Base-by-base conservation (phyloP, 176 grass and related monocot genomes). In the Oryza longistaminata region DNA sequence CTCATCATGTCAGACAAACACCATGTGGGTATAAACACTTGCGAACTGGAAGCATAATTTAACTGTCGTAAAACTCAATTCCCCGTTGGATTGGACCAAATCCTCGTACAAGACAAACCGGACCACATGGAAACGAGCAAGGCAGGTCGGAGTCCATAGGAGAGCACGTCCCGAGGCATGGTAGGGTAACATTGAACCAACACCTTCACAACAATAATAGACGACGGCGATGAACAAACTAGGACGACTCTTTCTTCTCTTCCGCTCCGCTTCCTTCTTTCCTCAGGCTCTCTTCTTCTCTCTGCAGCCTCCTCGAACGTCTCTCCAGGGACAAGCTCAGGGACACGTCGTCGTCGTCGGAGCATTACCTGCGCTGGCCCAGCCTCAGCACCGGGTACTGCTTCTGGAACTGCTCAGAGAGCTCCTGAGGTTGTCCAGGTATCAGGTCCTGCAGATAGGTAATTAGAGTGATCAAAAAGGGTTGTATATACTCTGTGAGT, bases 391-490 rank as follows among this genome's bases (percentile, higher is more conserved):
- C 69, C 72, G 52, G 77, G 77, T 44, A 60, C 70, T 93, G 86
- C 82, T 96, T 93, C 66, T 87, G 86, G 70, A 96, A 87, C 68
- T 91, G 86, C 84, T 93, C 94, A 0, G 86, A 91, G 45, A 96
- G 83, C 82, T 89, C 69, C 80, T 75, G 72, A 96, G 76, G 68
- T 89, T 88, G 12, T 89, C 94, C 80, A 93, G 76, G 43, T 93
- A 83, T 96, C 94, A 69, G 90, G 85, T 9, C 94, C 94, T 96
- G 84, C 6, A 64, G 40, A 62, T 0, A 40, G 43, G 21, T 9
- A 62, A 39, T 39, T 22, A 29, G 2, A 8, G 17, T n/a, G 19
- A 58, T 6, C 53, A 58, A 19, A 6, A 53, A 4, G 15, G 0
- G 17, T 21, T 31, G 29, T 31, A 31, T 31, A 31, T 31, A 31